Conservation (phyloP, 1,284 basidiomycete genomes). For the Puccinia horiana region DNA sequence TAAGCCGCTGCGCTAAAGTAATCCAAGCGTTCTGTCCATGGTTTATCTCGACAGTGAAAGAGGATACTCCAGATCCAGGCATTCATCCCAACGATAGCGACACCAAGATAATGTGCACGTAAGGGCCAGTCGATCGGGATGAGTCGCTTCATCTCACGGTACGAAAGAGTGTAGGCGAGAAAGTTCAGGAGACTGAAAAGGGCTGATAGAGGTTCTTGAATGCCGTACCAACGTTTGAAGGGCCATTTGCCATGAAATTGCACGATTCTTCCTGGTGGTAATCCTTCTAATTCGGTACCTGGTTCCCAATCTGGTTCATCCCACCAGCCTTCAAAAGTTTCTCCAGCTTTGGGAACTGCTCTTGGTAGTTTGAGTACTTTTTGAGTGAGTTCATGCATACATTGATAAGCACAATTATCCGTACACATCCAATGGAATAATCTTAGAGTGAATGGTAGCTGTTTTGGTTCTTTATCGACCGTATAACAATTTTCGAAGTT, state of each 20-base stretch:
- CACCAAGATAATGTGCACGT: slow-evolving; percentile 62
- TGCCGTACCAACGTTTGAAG: slow-evolving; percentile 68
- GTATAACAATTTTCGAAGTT: slow-evolving; percentile 52
- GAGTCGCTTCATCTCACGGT: slow-evolving; percentile 63
- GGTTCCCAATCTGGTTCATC: slow-evolving; percentile 34
- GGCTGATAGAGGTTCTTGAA: slow-evolving; percentile 93
- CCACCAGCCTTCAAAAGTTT: slow-evolving; percentile 37
- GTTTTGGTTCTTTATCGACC: slow-evolving; percentile 61
- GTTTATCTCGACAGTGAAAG: slow-evolving; percentile 87
- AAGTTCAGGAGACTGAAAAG: slow-evolving; percentile 84
- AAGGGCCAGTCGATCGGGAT: slow-evolving; percentile 66
- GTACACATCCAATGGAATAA: slow-evolving; percentile 69
- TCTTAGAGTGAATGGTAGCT: slow-evolving; percentile 46
- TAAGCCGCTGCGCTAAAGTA: slow-evolving; percentile 88
- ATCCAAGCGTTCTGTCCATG: slow-evolving; percentile 83
- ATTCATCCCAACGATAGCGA: slow-evolving; percentile 78
- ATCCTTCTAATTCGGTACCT: slow-evolving; percentile 51
- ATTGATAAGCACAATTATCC: slow-evolving; percentile 85
- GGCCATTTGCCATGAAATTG: slow-evolving; percentile 98
- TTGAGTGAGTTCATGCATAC: slow-evolving; percentile 80
- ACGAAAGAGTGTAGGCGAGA: slow-evolving; percentile 68
- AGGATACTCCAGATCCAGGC: slow-evolving; percentile 90
- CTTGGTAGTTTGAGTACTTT: slow-evolving; percentile 62
- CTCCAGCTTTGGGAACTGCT: slow-evolving; percentile 17
- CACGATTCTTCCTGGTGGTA: slow-evolving; percentile 53